Base-by-base conservation (phyloP, 768 basidiomycete species). In the Kwoniella sp. region DNA sequence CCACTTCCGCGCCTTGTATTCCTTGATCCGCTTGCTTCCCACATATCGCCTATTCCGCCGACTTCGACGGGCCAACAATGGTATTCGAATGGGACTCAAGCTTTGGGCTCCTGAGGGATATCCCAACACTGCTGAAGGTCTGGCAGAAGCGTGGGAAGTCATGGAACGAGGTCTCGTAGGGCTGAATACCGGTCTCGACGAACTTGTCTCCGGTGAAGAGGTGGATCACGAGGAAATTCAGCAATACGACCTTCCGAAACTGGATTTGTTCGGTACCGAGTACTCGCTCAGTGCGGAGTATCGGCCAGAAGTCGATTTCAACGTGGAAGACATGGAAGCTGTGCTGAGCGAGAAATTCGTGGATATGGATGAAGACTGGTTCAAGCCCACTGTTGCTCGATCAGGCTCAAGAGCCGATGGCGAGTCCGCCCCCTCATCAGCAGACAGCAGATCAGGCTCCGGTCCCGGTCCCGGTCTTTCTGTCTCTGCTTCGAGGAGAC, bases 351-450 rank as follows among this genome's bases (percentile, higher is more conserved):
- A 76, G 54, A 73, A 73, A 53, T 73, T 79, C 58, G 75, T 71
- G 12, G 77, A 77, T 50, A 75, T 79, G 75, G 77, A 77, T 48
- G 78, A 81, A 41, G 76, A 78, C 50, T 80, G 76, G 71, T 81
- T 81, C 61, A 79, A 72, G 3, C 79, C 79, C 13, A 81, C 79
- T 1, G 69, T 79, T 13, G 71, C 71, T 22, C 34, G 74, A n/a
- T 58, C 28, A 60, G 65, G 38, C 55, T 37, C 37, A 22, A 29
- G 41, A 45, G 41, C 41, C 4, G 41, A 45, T 4, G 20, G 3
- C 41, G 41, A 45, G 20, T 17, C 31, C 28, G 58, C 51, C 22
- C n/a, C 31, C 3, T 55, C 45, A 31, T 26, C 54, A 12, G 22
- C 28, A 30, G 37, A 31, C 20, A 45, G 41, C 20, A 8, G 41